Percentiles rank a stretch among this genome's conserved stretches.
Conservation (phyloP, 2,329 filamentous ascomycete species). For the Tetracladium maxilliforme region DNA sequence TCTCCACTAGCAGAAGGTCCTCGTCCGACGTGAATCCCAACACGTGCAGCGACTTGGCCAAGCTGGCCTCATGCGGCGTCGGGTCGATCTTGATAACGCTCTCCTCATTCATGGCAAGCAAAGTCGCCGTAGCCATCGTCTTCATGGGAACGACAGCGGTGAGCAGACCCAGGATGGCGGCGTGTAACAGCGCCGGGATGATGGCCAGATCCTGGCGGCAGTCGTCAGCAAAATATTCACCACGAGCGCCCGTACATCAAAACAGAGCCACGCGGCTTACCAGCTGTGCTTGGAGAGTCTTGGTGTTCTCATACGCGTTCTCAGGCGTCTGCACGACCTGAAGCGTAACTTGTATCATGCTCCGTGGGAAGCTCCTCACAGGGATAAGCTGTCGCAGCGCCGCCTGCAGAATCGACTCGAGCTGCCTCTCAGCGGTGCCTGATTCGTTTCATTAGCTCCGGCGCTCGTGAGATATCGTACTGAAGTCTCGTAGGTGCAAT, state of each 20-base stretch:
- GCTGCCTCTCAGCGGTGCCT: slow-evolving; percentile 63
- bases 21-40: slow-evolving; percentile 65
- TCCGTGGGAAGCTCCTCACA: slow-evolving; percentile 60
- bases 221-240: slow-evolving; percentile 1
- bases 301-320: slow-evolving; percentile 47
- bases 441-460: slow-evolving; percentile 4
- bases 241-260: slow-evolving; percentile 4
- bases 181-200: slow-evolving; percentile 71
- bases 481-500: slow-evolving; percentile 2
- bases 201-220: slow-evolving; percentile 53
- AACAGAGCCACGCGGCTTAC: slow-evolving; percentile 26
- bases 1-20: slow-evolving; percentile 65
- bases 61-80: slow-evolving; percentile 42
- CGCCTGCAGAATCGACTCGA: slow-evolving; percentile 62
- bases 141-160: slow-evolving; percentile 72
- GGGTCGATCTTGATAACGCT: slow-evolving; percentile 35
- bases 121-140: slow-evolving; percentile 50
- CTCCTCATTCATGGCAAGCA: slow-evolving; percentile 40
- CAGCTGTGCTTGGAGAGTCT: slow-evolving; percentile 41
- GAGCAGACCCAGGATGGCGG: slow-evolving; percentile 62
- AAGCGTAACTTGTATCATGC: slow-evolving; percentile 68
- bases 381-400: slow-evolving; percentile 63
- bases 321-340: slow-evolving; percentile 58
- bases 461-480: slow-evolving; percentile 2
- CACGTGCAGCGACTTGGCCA: slow-evolving; percentile 63